Evolutionary conservation across 805 yeast species (phyloP), one percentile per base, ranked within the genome.

Genomic region (Wickerhamiella qilinensis): DNA sequence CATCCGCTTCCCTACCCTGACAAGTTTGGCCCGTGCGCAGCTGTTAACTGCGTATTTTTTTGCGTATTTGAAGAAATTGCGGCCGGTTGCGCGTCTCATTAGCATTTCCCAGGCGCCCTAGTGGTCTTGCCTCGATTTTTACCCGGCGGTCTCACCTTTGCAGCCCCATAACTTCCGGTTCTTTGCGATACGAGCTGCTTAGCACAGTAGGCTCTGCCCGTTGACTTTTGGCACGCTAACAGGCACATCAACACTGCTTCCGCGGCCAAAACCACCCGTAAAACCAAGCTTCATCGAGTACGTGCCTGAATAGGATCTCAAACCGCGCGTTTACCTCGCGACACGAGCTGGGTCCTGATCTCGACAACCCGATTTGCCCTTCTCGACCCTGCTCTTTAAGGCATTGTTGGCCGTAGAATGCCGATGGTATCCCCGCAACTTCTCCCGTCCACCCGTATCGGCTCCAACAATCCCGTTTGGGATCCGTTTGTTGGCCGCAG

Each of bases 341-440:
- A 6, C 25, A 22, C 6, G 25, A 22, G 25, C 11, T 11, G 25
- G 9, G 25, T 22, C 11, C 11, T 22, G 9, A 22, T 22, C 25
- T 11, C 9, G 9, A 22, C 6, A 22, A 28, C 30, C 15, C 17
- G 7, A 28, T 7, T 28, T 8, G 15, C 15, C 15, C 7, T 14
- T 8, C 7, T 8, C 14, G 14, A 12, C 30, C 14, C 17, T 14
- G 27, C 30, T 8, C 15, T 7, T 14, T 12, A 28, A 8, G 6
- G 15, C n/a, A 28, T 22, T 22, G 6, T 22, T 22, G 25, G n/a
- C n/a, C n/a, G n/a, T n/a, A 28, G 17, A 7, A 30, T 30, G 33
- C 33, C 33, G 4, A 30, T 30, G 33, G 33, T 30, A 11, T 30
- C 33, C 20, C 33, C 33, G 16, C 33, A 30, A 18, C 20, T 30